phyloP scores from a whole-genome alignment of 331 rosid genomes.

The Quercus tomentella region DNA sequence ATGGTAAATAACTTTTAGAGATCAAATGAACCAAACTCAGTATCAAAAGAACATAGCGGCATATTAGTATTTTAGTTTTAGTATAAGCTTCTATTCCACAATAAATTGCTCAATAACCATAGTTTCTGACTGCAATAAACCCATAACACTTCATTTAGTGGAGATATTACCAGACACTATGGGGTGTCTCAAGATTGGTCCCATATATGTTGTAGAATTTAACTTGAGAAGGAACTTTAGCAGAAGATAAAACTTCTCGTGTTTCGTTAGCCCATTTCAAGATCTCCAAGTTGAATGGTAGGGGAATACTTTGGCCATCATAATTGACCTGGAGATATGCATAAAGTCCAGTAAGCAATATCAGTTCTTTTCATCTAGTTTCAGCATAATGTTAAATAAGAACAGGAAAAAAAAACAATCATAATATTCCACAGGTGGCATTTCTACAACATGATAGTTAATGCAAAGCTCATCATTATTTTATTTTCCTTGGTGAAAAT shows the following conservation, averaged over 20 bases:
- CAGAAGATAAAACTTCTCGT: slow-evolving; percentile 51
- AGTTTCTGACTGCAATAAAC: not conserved
- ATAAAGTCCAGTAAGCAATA: slow-evolving; percentile 12
- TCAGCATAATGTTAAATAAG: not conserved
- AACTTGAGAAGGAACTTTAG: slow-evolving; percentile 77
- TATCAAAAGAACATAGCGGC: slow-evolving; percentile 10
- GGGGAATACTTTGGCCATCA: slow-evolving; percentile 51
- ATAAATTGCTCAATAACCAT: not conserved
- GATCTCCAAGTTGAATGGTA: slow-evolving; percentile 79
- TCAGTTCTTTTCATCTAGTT: slow-evolving; percentile 1
- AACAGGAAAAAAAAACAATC: not conserved
- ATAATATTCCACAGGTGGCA: not conserved
- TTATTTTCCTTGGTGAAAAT: not conserved
- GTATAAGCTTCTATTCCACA: not conserved
- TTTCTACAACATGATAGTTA: not conserved
- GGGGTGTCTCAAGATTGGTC: slow-evolving; percentile 62
- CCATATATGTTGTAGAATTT: slow-evolving; percentile 92
- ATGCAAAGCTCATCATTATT: not conserved
- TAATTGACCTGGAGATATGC: slow-evolving; percentile 48
- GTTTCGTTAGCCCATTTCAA: slow-evolving; percentile 88
- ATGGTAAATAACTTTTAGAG: slow-evolving; percentile 17
- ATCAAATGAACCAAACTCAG: slow-evolving; percentile 11
- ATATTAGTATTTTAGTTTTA: not conserved
- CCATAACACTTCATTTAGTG: not conserved
- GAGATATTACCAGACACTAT: slow-evolving; percentile 70